Evolutionary conservation across 805 yeast genomes (phyloP).

Genomic region (Ogataea trehaloabstinens): DNA sequence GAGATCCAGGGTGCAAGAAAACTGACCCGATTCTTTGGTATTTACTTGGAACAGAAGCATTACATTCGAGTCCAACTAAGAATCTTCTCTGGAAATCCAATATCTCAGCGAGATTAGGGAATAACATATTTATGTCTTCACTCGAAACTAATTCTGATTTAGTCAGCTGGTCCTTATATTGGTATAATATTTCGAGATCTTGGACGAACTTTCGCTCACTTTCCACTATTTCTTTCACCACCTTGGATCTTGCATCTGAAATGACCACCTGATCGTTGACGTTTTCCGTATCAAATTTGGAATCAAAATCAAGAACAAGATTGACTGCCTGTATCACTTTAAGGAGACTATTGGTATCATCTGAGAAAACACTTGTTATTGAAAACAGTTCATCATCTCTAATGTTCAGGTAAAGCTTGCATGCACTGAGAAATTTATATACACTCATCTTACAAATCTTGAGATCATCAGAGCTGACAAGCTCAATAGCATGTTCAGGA

Average conservation of each 20-base stretch:
- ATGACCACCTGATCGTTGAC: conserved; percentile 29
- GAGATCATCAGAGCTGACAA: conserved; percentile 74
- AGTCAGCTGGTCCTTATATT: conserved; percentile 66
- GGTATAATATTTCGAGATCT: conserved; percentile 74
- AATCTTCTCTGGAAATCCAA: conserved; percentile 92
- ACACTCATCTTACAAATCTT: conserved; percentile 85
- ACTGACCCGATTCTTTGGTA: conserved; percentile 87
- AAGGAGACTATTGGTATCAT: conserved; percentile 72
- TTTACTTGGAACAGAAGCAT: conserved; percentile 67
- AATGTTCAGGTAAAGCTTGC: conserved; percentile 69
- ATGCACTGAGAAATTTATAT: conserved; percentile 85
- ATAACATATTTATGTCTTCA: conserved; percentile 76
- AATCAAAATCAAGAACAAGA: conserved; percentile 55
- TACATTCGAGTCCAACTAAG: conserved; percentile 84
- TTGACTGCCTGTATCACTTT: conserved; percentile 73
- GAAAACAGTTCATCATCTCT: conserved; percentile 85
- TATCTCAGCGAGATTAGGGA: conserved; percentile 80
- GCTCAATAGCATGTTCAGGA: conserved; percentile 49
- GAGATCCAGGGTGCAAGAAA: conserved; percentile 74
- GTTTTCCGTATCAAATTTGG: conserved; percentile 29
- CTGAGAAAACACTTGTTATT: conserved; percentile 83
- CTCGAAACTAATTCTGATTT: conserved; percentile 66
- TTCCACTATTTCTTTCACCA: conserved; percentile 78
- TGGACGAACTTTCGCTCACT: conserved; percentile 92
- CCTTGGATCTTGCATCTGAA: conserved; percentile 66